Percentiles rank a stretch among this genome's conserved stretches.
Conservation (phyloP, 495 filamentous ascomycete genomes). For the Penicillium argentinense region DNA sequence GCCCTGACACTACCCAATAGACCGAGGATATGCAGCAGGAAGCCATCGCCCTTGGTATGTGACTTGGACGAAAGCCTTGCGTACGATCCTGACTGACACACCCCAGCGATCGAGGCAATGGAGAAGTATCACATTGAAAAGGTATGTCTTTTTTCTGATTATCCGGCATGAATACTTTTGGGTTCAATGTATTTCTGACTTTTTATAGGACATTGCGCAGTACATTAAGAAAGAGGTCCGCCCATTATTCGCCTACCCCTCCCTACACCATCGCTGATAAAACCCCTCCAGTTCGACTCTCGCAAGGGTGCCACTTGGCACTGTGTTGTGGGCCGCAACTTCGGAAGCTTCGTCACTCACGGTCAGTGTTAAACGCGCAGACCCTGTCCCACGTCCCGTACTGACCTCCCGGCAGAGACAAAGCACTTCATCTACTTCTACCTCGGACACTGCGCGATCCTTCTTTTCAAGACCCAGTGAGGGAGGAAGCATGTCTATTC, state of each 20-base stretch:
- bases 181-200: conserved; percentile 16
- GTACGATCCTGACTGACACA: conserved; percentile 21
- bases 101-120: conserved; percentile 87
- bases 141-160: conserved; percentile 44
- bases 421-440: conserved; percentile 99
- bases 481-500: background rate
- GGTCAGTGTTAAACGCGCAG: conserved; percentile 52
- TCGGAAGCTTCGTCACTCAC: conserved; percentile 98
- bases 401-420: conserved; percentile 63
- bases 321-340: conserved; percentile 97
- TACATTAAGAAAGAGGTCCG: conserved; percentile 94
- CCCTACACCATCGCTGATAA: conserved; percentile 24
- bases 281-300: conserved; percentile 68
- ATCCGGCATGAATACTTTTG: background rate
- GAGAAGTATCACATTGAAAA: conserved; percentile 91
- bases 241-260: conserved; percentile 6
- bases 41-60: conserved; percentile 87
- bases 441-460: conserved; percentile 95
- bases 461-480: conserved; percentile 99
- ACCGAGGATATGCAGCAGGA: conserved; percentile 96
- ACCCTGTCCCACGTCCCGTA: background rate
- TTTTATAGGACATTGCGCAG: conserved; percentile 82
- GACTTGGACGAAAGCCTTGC: background rate
- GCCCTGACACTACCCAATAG: conserved; percentile 46
- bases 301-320: conserved; percentile 96